Base-by-base conservation (phyloP, 345 rosid species). In the Ceriops tagal region DNA sequence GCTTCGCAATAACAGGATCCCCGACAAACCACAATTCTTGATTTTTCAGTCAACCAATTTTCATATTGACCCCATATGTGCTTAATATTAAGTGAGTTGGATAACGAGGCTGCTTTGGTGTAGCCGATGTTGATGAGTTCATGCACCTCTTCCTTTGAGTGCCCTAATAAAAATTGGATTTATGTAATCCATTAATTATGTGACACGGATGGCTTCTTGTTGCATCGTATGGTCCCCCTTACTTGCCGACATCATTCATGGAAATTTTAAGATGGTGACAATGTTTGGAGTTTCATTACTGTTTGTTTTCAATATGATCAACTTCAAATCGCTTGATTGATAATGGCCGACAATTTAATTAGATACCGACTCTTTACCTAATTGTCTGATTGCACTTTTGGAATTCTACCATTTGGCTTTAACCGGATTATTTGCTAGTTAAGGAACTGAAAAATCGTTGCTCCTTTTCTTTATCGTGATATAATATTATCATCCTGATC, bases 171-270 rank as follows among this genome's bases (percentile, higher is more conserved):
- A 65, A 51, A 52, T 4, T 8, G n/a, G 57, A 16, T 28, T 24
- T 28, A n/a, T 5, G 6, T 16, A 18, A 9, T 7, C 27, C 24
- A n/a, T 2, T 26, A 9, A 5, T 26, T 24, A 27, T 60, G 46
- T 16, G 32, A 53, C 61, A 67, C 67, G 77, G 70, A 63, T 35
- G 69, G 66, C 28, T 58, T 71, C 77, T 49, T 69, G 49, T 43
- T 3, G 49, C 19, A 11, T 43, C 4, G 19, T 15, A 3, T 13
- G 15, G 49, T 15, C 16, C 49, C 53, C 37, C 47, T 62, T 66
- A 67, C 76, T 65, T 6, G 81, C 87, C 83, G 83, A 80, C 84
- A 81, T 74, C 26, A 53, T 73, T 73, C 31, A 58, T 6, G 53
- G 18, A 78, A 60, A 16, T 31, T 61, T 64, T 47, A 3, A 30